Evolutionary conservation across 345 rosid species (phyloP), one percentile per base, ranked within the genome.

Genomic region (Geranium rotundifolium): DNA sequence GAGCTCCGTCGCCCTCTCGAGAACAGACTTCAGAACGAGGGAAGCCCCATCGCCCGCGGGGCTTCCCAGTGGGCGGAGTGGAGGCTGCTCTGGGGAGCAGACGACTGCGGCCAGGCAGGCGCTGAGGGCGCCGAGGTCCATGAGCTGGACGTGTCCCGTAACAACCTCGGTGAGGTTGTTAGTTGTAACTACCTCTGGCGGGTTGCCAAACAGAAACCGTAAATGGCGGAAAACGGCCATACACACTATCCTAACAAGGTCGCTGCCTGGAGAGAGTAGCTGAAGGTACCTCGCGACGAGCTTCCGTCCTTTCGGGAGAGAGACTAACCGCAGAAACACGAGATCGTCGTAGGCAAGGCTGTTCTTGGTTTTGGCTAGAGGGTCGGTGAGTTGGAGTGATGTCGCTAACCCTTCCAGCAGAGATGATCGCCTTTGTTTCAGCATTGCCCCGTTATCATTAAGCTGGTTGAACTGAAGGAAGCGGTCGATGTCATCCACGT

Each of bases 211-310:
- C 59, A 75, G 59, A 68, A 67, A 68, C 64, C 79, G 57, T 54
- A 71, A 65, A 62, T 75, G 79, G 27, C 79, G 70, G 56, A 75
- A 71, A 56, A 75, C 68, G 54, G 79, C 75, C 79, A 71, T 75
- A 46, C 79, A 71, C 17, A 71, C 79, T 57, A 75, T 59, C 10
- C 79, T 65, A 66, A 71, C 60, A 29, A 75, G 79, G 55, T 71
- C 70, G 19, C 72, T 19, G 15, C 66, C 69, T 5, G 73, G 67
- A 57, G 58, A 64, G 56, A 75, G 72, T 52, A 75, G 70, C 37
- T 75, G 75, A 58, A 75, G 73, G 64, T 75, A 75, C 67, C 64
- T 75, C 4, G 75, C 58, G 8, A 75, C 72, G 16, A 75, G 67
- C 66, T 71, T 75, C 41, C 67, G 63, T 20, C 79, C 79, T 67